Evolutionary conservation across 2,329 filamentous ascomycete genomes (phyloP), one percentile per base, ranked within the genome.

Genomic region (Graphium sp.): DNA sequence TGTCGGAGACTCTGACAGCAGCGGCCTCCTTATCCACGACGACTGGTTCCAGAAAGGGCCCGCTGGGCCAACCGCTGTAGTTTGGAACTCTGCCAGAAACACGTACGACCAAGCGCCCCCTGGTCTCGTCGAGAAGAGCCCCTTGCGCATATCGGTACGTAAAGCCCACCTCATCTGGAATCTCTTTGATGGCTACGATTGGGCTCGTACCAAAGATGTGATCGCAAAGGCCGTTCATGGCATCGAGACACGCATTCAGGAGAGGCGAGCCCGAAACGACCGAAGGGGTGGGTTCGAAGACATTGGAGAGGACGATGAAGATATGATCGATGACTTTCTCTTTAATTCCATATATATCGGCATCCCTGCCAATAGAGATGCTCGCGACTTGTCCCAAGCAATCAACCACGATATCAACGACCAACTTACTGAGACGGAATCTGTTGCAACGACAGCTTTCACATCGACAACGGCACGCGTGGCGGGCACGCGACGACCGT

Each of bases 341-440:
- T 98, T 98, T 63, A 95, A 98, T 47, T 98, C 89, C 0, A 93
- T 98, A 31, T 98, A 94, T 55, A 94, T 98, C 41, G 84, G 81
- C 10, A 80, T 98, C 12, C 80, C 87, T 1, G 67, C 80, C 8
- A 89, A 85, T 40, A 72, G 77, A 33, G 87, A 95, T 40, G 83
- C 84, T 5, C 70, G 70, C 30, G 82, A 92, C 18, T 63, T 95
- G 7, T 64, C 81, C 4, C 69, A 72, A 25, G 80, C 79, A 22
- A 93, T 98, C 50, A 93, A 94, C 44, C 73, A 78, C 32, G 74
- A 87, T 20, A 67, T 95, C 26, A 81, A 93, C 38, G 87, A 95
- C 42, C 66, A 78, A 32, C 69, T 65, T 4, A 92, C 81, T 21
- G 89, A 95, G 45, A 93, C 85, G 0, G 85, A 87, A 38, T 94